These are phyloP conservation scores for Prorocentrum cordatum DNA, from an alignment of 169 alveolate species.

Conservation along the genomic window DNA sequence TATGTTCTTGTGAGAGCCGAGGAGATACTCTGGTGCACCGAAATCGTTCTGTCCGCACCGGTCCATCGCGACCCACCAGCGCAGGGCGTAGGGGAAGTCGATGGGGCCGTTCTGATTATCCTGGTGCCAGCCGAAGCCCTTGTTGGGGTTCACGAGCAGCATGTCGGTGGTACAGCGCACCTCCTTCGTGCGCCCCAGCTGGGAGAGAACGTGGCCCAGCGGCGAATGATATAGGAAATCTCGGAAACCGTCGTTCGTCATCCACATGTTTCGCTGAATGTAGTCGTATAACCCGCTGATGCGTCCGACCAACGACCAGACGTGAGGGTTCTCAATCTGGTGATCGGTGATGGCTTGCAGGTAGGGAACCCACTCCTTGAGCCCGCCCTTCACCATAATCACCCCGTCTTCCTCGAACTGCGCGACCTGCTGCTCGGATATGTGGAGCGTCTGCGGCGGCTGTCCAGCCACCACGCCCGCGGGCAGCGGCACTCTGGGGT, in stretches of 20 bases:
- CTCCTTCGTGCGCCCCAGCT: not conserved
- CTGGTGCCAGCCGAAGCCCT: constrained; percentile 55
- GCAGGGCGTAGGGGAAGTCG: not conserved
- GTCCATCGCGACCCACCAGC: constrained; percentile 7
- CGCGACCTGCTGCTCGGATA: constrained; percentile 15
- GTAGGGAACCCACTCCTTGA: constrained; percentile 53
- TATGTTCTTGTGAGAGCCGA: constrained; percentile 42
- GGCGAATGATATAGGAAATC: constrained; percentile 65
- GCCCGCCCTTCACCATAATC: constrained; percentile 48
- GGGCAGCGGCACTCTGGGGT: constrained; percentile 15
- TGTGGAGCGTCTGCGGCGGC: constrained; percentile 13
- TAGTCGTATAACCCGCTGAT: constrained; percentile 13
- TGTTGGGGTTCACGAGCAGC: constrained; percentile 59
- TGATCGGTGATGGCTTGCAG: constrained; percentile 27
- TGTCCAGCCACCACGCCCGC: constrained; percentile 52
- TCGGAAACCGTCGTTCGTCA: constrained; percentile 68
- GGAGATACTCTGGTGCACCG: constrained; percentile 63
- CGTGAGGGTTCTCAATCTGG: not conserved
- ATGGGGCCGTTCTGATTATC: constrained; percentile 67
- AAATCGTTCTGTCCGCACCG: not conserved
- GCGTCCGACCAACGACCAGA: not conserved
- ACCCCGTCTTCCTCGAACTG: constrained; percentile 59
- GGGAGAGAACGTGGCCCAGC: constrained; percentile 53
- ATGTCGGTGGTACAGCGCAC: constrained; percentile 9
- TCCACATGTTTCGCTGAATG: constrained; percentile 71